Base-by-base conservation (phyloP, 495 filamentous ascomycete genomes). In the Talaromyces nanjingensis region DNA sequence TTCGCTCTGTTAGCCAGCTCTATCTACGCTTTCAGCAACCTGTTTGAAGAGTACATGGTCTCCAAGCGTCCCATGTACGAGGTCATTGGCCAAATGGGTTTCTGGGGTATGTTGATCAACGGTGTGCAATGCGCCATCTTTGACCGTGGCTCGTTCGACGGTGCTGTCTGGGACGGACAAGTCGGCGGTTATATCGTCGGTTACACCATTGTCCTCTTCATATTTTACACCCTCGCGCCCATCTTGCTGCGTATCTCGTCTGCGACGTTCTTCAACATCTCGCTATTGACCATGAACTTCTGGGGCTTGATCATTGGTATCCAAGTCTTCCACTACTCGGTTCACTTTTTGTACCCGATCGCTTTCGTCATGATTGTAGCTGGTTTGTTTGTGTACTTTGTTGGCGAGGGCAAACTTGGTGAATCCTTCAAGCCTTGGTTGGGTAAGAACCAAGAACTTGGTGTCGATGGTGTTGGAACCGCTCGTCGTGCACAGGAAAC, bases 231-330 rank as follows among this genome's bases (percentile, higher is more conserved):
- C 6, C 80, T 92, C 9, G 92, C 88, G 6, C 94, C 94, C 24
- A 79, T 97, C 55, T 77, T 98, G 66, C 86, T 97, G 76, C 89
- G 94, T 29, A 88, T 97, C 72, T 86, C 90, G 7, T 88, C 84
- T 7, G 94, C 94, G 0, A 96, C 93, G 16, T 97, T 98, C 79
- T 97, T 97, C 81, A 96, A 98, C 74, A 92, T 98, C 73, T 91
- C 87, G 24, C 78, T 98, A 69, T 80, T 98, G 62, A 98, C 96
- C n/a, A 90, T 87, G 70, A 98, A 96, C 76, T 98, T 98, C 80
- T 98, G 96, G 93, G 91, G 91, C 69, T 90, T 96, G 45, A 85
- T 91, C 65, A 93, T 98, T 67, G 94, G 94, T 53, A 82, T 96
- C 63, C 80, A 87, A 67, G 87, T 97, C 45, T 97, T 98, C 74